These are phyloP conservation scores for Yamadazyma spencermartinsiae DNA, from an alignment of 1,139 yeast species.

Conservation along the genomic window DNA sequence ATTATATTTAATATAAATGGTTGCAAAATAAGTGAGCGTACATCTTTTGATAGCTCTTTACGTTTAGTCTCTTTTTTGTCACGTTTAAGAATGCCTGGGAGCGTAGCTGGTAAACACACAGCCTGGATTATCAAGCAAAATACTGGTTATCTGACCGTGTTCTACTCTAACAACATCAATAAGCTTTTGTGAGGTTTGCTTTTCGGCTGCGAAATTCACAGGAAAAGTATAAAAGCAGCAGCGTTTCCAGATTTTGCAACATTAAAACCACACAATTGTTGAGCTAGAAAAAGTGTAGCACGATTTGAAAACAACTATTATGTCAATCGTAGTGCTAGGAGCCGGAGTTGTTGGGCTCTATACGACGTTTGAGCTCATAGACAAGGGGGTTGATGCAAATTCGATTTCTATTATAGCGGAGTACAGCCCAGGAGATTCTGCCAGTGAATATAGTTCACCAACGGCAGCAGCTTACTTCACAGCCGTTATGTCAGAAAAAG, in stretches of 20 bases:
- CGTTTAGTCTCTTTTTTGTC: no score
- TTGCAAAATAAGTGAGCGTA: background rate
- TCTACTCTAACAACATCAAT: no score
- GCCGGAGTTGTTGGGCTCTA: constrained; percentile 29
- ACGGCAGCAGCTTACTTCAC: constrained; percentile 26
- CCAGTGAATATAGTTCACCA: constrained; percentile 25
- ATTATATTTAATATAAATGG: constrained; percentile 23
- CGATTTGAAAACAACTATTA: background rate
- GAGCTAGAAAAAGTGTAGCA: background rate
- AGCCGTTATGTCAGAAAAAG: constrained; percentile 3
- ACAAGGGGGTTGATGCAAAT: constrained; percentile 17
- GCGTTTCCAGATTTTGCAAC: no score
- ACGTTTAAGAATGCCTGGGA: no score
- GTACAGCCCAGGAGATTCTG: constrained; percentile 24
- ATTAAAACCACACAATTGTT: no score
- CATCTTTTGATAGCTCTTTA: no score
- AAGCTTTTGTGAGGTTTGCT: no score
- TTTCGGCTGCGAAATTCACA: no score
- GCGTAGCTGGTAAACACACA: no score
- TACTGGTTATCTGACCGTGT: no score
- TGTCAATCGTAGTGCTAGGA: constrained; percentile 7
- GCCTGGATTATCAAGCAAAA: no score
- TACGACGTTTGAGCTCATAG: constrained; percentile 23
- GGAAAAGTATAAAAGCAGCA: no score
- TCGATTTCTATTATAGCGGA: constrained; percentile 21